A percentile compares a stretch with the other conserved stretches of the same genome.
Conservation (phyloP, 164 flowering plant genomes). For the Hamamelis virginiana region DNA sequence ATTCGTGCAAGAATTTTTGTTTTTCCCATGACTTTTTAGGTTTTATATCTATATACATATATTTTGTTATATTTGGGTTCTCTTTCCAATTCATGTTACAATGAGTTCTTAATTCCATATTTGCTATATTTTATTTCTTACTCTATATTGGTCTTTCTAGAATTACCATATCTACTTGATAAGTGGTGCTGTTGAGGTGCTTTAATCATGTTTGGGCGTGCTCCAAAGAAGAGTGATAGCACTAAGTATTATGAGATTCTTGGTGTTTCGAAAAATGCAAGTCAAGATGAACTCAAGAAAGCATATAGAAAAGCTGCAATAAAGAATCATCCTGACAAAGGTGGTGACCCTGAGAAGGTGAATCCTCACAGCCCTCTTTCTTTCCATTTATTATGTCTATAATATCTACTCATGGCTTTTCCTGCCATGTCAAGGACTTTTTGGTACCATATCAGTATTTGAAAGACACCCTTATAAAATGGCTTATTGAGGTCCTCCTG, state of each 20-base stretch:
- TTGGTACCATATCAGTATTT: no score
- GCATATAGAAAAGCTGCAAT: slow-evolving; percentile 62
- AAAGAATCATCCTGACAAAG: slow-evolving; percentile 67
- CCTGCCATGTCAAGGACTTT: no score
- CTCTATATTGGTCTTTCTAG: neutral
- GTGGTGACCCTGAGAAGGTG: slow-evolving; percentile 70
- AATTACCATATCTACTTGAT: neutral
- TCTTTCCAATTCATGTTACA: neutral
- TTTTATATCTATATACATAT: neutral
- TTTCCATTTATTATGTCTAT: no score
- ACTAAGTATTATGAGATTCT: slow-evolving; percentile 52
- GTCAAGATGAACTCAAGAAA: slow-evolving; percentile 57
- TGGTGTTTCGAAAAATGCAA: slow-evolving; percentile 48
- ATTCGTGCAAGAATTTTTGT: neutral
- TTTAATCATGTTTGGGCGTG: slow-evolving; percentile 56
- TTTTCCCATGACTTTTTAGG: neutral
- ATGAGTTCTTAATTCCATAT: neutral
- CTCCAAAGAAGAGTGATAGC: slow-evolving; percentile 55
- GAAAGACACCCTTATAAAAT: no score
- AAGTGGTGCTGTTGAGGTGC: slow-evolving; percentile 5
- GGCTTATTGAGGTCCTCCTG: no score
- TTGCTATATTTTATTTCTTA: slow-evolving; percentile 1
- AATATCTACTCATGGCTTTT: no score
- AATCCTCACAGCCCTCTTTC: neutral
- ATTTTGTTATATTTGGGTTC: no score